Base-by-base conservation (phyloP, 2,329 filamentous ascomycete species). In the Penicillium sp. region DNA sequence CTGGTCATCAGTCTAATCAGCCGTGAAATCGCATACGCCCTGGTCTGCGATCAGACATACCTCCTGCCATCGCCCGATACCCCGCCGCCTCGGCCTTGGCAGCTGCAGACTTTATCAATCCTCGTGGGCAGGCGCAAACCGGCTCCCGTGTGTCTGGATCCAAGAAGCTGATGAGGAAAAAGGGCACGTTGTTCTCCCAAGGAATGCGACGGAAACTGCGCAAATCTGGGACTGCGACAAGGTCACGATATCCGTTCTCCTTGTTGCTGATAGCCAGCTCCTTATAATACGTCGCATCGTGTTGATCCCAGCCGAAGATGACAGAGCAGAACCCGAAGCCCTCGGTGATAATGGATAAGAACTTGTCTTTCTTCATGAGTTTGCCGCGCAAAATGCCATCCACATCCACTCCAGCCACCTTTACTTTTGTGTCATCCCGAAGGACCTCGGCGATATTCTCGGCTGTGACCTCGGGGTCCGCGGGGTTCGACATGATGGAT, bases 271-370 rank as follows among this genome's bases (percentile, higher is more conserved):
- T 88, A 68, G 84, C 84, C 61, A 96, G 83, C 76, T 96, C 92
- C 66, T 83, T 85, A 72, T 90, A 87, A 74, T 96, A 97, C 11
- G 90, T 95, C 78, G 86, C 82, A 70, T 97, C 92, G 75, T 97
- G 92, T 90, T 96, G 96, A 75, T 97, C 92, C 92, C 92, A 96
- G 72, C 92, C 92, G 68, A 96, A 96, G 62, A 96, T 86, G 64
- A 96, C 91, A 20, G 89, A 94, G 79, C 92, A 96, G 80, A 96
- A 96, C 52, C 92, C 92, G 66, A 96, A 96, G 50, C 92, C 92
- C 43, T 85, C 82, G 40, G 84, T 76, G n/a, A 87, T 88, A 51
- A 96, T 84, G 31, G 89, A 90, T 37, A 96, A 79, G 74, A 97
- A 96, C 78, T 97, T 96, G 72, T 88, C 89, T 81, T 96, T 96